phyloP scores from a whole-genome alignment of 257 asterid species.

The Solanum gracilifrons region DNA sequence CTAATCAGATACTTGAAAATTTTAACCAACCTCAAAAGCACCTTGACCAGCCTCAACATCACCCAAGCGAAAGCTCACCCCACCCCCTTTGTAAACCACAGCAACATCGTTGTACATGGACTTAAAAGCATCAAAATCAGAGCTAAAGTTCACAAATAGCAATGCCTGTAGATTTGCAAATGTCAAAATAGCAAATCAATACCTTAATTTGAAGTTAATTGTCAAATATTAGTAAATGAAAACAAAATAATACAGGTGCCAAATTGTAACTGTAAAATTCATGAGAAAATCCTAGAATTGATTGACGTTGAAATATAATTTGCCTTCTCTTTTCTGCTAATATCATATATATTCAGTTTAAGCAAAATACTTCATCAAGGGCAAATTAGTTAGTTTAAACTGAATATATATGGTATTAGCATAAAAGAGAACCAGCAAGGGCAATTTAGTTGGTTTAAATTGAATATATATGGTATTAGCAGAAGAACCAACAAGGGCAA shows the following conservation, averaged over 20 bases:
- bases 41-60: slow-evolving; percentile 46
- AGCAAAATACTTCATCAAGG: too few relatives aligned
- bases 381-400: too few relatives aligned
- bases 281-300: neutral
- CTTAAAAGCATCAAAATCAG: slow-evolving; percentile 44
- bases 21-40: slow-evolving; percentile 59
- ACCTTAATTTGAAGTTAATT: neutral
- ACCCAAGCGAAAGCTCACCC: slow-evolving; percentile 60
- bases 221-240: neutral
- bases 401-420: too few relatives aligned
- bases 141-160: slow-evolving; percentile 62
- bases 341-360: too few relatives aligned
- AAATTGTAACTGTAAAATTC: neutral
- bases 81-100: slow-evolving; percentile 46
- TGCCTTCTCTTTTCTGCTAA: too few relatives aligned
- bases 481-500: too few relatives aligned
- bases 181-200: neutral
- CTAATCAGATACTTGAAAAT: neutral
- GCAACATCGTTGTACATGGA: slow-evolving; percentile 55
- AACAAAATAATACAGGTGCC: neutral
- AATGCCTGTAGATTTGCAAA: slow-evolving; percentile 34
- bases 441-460: too few relatives aligned
- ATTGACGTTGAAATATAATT: neutral
- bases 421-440: too few relatives aligned
- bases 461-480: too few relatives aligned